These are phyloP conservation scores for Fusarium sp. DNA, from an alignment of 2,329 filamentous ascomycete species.

Conservation along the genomic window DNA sequence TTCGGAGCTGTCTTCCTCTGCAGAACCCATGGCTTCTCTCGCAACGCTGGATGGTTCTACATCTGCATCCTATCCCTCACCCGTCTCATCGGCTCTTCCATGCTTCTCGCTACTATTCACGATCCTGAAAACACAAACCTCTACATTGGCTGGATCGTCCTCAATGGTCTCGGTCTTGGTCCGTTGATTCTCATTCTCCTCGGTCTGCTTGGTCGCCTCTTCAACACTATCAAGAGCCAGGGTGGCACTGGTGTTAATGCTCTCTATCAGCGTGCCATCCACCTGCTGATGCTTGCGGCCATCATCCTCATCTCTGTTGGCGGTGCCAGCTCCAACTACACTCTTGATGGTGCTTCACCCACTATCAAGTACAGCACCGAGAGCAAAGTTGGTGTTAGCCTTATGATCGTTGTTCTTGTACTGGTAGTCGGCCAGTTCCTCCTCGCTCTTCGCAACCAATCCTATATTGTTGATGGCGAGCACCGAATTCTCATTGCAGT, in stretches of 20 bases:
- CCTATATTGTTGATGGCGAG: conserved; percentile 61
- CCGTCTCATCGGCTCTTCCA: conserved; percentile 67
- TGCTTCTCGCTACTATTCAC: conserved; percentile 57
- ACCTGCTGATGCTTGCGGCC: conserved; percentile 57
- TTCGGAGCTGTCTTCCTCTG: conserved; percentile 56
- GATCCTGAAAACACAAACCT: conserved; percentile 60
- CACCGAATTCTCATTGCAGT: conserved; percentile 63
- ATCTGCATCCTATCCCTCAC: conserved; percentile 68
- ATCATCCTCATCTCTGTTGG: conserved; percentile 52
- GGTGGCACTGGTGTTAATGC: conserved; percentile 46
- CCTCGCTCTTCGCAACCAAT: conserved; percentile 55
- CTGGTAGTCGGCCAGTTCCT: conserved; percentile 55
- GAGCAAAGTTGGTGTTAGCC: conserved; percentile 45
- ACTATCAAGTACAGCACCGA: conserved; percentile 45
- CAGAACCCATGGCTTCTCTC: conserved; percentile 61
- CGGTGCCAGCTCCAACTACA: conserved; percentile 46
- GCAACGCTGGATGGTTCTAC: conserved; percentile 70
- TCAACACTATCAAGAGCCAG: conserved; percentile 61
- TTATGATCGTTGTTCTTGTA: conserved; percentile 54
- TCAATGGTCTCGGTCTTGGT: conserved; percentile 54
- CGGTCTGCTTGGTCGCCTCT: conserved; percentile 50
- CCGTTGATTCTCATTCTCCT: conserved; percentile 59
- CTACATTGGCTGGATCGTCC: conserved; percentile 50
- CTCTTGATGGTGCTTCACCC: conserved; percentile 34
- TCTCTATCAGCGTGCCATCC: conserved; percentile 51